Percentiles rank a stretch among this genome's conserved stretches.
phyloP scores from a whole-genome alignment of 2,329 filamentous ascomycete genomes.

The Mycogone perniciosa region DNA sequence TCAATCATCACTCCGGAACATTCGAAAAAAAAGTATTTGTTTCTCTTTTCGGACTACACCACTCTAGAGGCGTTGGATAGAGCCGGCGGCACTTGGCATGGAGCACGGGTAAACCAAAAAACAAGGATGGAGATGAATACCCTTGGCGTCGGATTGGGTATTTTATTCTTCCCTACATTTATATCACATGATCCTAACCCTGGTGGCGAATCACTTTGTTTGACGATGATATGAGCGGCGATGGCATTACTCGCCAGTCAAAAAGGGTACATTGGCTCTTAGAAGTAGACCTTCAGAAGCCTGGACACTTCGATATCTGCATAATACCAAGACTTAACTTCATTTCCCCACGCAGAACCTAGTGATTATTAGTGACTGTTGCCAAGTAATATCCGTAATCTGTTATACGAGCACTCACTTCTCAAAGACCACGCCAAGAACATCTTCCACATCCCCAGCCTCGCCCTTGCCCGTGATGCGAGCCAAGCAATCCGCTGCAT shows the following conservation, averaged over 20 bases:
- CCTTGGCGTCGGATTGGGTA: neutral
- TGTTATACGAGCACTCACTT: conserved; percentile 56
- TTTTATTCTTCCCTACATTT: conserved; percentile 1
- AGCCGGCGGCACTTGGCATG: neutral
- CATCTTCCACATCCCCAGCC: conserved; percentile 86
- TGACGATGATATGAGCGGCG: neutral
- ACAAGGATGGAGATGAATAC: neutral
- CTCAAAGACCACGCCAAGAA: conserved; percentile 94
- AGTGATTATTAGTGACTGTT: conserved; percentile 1
- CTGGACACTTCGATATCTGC: neutral
- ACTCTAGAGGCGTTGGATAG: too few species aligned
- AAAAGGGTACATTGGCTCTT: conserved; percentile 3
- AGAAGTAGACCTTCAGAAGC: too few species aligned
- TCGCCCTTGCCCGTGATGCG: conserved; percentile 83
- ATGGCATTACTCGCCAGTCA: conserved; percentile 10
- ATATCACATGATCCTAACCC: neutral
- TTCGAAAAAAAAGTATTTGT: too few species aligned
- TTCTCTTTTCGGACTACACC: too few species aligned
- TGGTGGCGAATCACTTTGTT: neutral
- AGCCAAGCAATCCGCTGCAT: conserved; percentile 72
- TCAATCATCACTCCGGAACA: too few species aligned
- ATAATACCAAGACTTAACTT: neutral
- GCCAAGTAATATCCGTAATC: neutral
- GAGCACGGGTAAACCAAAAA: neutral
- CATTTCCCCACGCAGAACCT: conserved; percentile 45